Evolutionary conservation across 768 basidiomycete species (phyloP), one percentile per base, ranked within the genome.

Genomic region (Royoungia palumana): DNA sequence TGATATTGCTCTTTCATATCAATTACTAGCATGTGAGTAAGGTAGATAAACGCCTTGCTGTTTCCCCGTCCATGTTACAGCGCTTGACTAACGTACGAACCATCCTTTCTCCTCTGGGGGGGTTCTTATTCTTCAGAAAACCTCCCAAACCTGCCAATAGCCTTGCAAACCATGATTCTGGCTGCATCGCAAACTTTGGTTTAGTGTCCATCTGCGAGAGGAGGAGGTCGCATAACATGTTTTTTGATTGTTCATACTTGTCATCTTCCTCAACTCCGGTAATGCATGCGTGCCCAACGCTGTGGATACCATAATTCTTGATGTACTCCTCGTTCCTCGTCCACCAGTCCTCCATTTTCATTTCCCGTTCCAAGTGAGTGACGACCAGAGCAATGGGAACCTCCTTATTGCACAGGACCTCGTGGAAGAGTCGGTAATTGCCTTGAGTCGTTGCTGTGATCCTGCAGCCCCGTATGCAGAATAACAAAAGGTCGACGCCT

Each of bases 331-430:
- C 39, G 44, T 70, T 72, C 49, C 63, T 54, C 10, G 0, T 12
- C 70, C 69, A 70, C 69, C 70, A 72, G n/a, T 56, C 40, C 39
- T 70, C 70, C 69, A 71, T 70, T 22, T n/a, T 36, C 6, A 10
- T 9, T 20, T 71, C 60, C 36, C 67, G 67, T 56, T 74, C 74
- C 21, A 75, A 52, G 22, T 73, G 64, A 6, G 73, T 76, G 40
- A 77, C 53, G 22, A 70, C 68, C 20, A 76, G 44, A 0, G 72
- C 62, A 16, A 71, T 65, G 11, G 75, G 75, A 6, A 77, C 75
- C 34, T 64, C 40, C 34, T 57, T 56, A 42, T 60, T 58, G 42
- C 74, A 76, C 12, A 76, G 61, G 27, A 73, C 62, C 36, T 75
- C 66, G 14, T 63, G 35, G 51, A 75, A 74, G 9, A 75, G 57